A percentile compares a stretch with the other conserved stretches of the same genome.
Evolutionary conservation across 192 early-diverging fungal genomes (phyloP).

Genomic region (Mortierella claussenii): DNA sequence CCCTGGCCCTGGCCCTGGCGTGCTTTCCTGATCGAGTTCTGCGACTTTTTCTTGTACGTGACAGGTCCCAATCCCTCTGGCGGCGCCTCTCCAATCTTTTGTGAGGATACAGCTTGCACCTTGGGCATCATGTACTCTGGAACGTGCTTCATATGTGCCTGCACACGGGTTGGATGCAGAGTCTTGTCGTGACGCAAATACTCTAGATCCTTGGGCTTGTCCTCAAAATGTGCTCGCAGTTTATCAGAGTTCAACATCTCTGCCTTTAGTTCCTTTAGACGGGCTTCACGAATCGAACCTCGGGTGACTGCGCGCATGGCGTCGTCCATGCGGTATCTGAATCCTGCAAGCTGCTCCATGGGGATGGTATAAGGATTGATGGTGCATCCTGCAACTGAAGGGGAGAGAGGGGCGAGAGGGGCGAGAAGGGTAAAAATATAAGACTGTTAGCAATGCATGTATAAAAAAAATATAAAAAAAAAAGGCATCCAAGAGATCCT

Average conservation of each 20-base stretch:
- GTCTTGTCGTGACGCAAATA: constrained; percentile 92
- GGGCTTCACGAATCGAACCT: constrained; percentile 84
- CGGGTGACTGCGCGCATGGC: constrained; percentile 84
- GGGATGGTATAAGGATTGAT: constrained; percentile 89
- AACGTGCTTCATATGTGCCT: constrained; percentile 92
- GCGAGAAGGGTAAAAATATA: too few species aligned
- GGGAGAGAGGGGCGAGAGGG: not conserved
- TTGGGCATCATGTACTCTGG: constrained; percentile 95
- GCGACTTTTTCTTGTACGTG: constrained; percentile 50
- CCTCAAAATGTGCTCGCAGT: constrained; percentile 93
- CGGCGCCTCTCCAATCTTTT: constrained; percentile 47
- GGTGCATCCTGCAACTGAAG: constrained; percentile 45
- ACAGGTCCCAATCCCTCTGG: constrained; percentile 28
- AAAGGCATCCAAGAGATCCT: too few species aligned
- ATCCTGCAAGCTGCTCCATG: constrained; percentile 90
- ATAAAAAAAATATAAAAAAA: not conserved
- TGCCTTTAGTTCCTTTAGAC: constrained; percentile 93
- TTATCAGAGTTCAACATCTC: constrained; percentile 97
- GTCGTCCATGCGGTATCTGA: constrained; percentile 89
- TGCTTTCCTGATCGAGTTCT: constrained; percentile 31
- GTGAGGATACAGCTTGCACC: constrained; percentile 56
- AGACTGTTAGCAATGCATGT: not conserved
- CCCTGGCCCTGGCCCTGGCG: constrained; percentile 22
- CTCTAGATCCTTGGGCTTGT: constrained; percentile 92
- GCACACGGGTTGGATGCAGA: constrained; percentile 83